These are phyloP conservation scores for Chaetoceros muelleri DNA, from an alignment of 108 stramenopile species.

Conservation along the genomic window DNA sequence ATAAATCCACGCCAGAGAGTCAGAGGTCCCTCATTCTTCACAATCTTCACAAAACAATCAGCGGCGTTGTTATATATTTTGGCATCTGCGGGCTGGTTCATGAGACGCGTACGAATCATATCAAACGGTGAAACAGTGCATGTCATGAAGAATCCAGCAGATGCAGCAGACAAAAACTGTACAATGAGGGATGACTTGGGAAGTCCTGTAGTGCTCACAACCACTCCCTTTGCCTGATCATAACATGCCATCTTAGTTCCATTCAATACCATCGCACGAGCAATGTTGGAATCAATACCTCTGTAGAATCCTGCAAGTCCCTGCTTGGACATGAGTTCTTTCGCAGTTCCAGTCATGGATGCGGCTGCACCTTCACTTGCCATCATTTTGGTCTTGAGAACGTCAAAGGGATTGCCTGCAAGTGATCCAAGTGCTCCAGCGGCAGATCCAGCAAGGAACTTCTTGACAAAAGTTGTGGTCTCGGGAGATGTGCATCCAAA, in stretches of 20 bases:
- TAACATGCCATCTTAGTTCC: conserved; percentile 93
- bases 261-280: conserved; percentile 87
- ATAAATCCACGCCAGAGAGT: conserved; percentile 89
- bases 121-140: conserved; percentile 86
- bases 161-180: conserved; percentile 62
- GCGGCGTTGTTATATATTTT: conserved; percentile 77
- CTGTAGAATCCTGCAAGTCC: conserved; percentile 87
- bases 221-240: conserved; percentile 77
- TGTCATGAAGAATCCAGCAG: conserved; percentile 93
- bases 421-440: conserved; percentile 83
- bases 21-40: conserved; percentile 65
- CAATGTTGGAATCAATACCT: conserved; percentile 85
- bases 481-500: conserved; percentile 62
- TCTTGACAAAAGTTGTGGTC: conserved; percentile 64
- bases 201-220: conserved; percentile 51
- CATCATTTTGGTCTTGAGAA: conserved; percentile 86
- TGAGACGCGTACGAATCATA: conserved; percentile 81
- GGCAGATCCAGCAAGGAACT: conserved; percentile 74
- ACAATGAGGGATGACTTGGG: conserved; percentile 41
- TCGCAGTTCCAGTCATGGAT: conserved; percentile 49
- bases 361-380: conserved; percentile 55
- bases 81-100: conserved; percentile 88
- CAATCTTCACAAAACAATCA: conserved; percentile 83
- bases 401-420: conserved; percentile 90
- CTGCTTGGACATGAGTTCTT: conserved; percentile 54